phyloP scores from a whole-genome alignment of 2,329 filamentous ascomycete genomes.

The Aspergillus sp. region DNA sequence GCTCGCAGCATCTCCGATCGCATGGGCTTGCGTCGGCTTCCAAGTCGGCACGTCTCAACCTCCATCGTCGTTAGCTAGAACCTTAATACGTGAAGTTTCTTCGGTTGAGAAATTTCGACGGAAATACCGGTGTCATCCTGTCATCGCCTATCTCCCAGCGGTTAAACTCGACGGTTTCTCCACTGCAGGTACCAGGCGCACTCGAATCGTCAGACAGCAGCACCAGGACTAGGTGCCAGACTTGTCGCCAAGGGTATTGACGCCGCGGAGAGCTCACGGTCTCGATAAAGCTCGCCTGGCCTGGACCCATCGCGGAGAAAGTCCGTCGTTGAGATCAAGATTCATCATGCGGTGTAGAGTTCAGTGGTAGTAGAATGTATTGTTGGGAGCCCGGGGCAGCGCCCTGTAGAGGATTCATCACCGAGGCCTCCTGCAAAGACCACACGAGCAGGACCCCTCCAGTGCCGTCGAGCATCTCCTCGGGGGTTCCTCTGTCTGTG shows the following conservation, averaged over 20 bases:
- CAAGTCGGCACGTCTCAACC: slow-evolving; percentile 1
- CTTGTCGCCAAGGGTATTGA: background rate
- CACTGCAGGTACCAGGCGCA: no score
- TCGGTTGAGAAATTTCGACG: background rate
- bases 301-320: background rate
- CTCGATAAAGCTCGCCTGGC: background rate
- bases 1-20: slow-evolving; percentile 15
- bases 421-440: no score
- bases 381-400: background rate
- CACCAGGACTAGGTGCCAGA: background rate
- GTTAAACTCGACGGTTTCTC: background rate
- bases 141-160: background rate
- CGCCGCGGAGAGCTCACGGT: no score
- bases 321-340: background rate
- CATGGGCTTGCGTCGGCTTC: background rate
- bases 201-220: background rate
- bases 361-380: background rate
- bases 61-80: background rate
- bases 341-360: background rate
- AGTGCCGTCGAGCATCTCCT: no score
- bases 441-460: no score
- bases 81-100: background rate
- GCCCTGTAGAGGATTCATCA: no score
- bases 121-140: background rate
- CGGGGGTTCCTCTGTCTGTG: no score